Evolutionary conservation across 2,329 filamentous ascomycete genomes (phyloP).

Genomic region (Colletotrichum sp.): DNA sequence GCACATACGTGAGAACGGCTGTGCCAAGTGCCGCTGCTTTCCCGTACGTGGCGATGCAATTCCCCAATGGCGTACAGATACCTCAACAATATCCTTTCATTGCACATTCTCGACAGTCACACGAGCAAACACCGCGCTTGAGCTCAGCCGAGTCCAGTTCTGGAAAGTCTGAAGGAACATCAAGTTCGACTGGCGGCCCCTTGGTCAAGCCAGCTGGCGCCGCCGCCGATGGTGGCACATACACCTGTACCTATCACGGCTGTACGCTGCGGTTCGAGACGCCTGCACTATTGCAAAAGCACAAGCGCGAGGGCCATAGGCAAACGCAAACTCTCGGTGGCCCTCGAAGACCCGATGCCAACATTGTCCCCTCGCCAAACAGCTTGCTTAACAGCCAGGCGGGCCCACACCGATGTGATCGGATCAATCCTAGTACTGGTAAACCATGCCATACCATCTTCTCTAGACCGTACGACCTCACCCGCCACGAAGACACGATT

Average conservation of each 20-base stretch:
- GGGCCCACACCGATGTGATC: slow-evolving; percentile 90
- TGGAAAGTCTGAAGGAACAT: slow-evolving; percentile 12
- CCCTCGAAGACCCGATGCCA: slow-evolving; percentile 31
- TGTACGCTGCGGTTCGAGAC: slow-evolving; percentile 90
- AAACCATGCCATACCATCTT: slow-evolving; percentile 96
- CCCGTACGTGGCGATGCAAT: slow-evolving; percentile 36
- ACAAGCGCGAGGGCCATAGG: slow-evolving; percentile 92
- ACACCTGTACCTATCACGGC: slow-evolving; percentile 95
- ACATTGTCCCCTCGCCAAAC: slow-evolving; percentile 51
- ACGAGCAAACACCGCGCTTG: slow-evolving; percentile 40
- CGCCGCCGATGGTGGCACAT: slow-evolving; percentile 82
- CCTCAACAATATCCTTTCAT: slow-evolving; percentile 60
- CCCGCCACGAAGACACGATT: slow-evolving; percentile 95
- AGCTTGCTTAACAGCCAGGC: slow-evolving; percentile 81
- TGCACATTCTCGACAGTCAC: slow-evolving; percentile 36
- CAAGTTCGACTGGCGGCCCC: slow-evolving; percentile 36
- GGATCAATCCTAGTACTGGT: slow-evolving; percentile 92
- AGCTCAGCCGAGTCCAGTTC: slow-evolving; percentile 49
- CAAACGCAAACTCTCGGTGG: slow-evolving; percentile 65
- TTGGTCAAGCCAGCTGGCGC: slow-evolving; percentile 62
- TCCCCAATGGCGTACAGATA: slow-evolving; percentile 45
- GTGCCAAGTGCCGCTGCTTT: background rate
- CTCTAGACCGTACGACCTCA: slow-evolving; percentile 94
- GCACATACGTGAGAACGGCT: background rate
- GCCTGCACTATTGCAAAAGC: slow-evolving; percentile 85